Evolutionary conservation across 2,329 filamentous ascomycete genomes (phyloP).

Genomic region (Ophiostoma triangulosporum): DNA sequence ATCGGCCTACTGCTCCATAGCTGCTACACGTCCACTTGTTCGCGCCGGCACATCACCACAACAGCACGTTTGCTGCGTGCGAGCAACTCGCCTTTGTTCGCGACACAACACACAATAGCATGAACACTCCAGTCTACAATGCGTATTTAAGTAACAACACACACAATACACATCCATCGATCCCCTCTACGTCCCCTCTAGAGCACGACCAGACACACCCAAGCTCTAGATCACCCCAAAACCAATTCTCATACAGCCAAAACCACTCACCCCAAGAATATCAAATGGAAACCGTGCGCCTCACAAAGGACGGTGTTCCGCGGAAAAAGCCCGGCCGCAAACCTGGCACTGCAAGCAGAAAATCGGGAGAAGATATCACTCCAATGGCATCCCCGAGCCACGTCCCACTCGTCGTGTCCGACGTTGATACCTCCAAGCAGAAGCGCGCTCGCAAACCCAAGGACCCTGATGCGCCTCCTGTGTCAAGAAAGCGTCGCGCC

Average conservation of each 20-base stretch:
- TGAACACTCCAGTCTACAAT: conserved; percentile 14
- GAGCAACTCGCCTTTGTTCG: background rate
- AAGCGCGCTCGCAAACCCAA: conserved; percentile 43
- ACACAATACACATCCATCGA: conserved; percentile 37
- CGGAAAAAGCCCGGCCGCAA: conserved; percentile 54
- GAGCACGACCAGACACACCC: conserved; percentile 25
- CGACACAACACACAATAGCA: background rate
- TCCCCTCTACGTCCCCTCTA: conserved; percentile 34
- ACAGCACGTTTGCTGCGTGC: background rate
- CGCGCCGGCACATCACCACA: background rate
- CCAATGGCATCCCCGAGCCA: conserved; percentile 20
- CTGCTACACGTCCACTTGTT: background rate
- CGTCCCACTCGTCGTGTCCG: conserved; percentile 22
- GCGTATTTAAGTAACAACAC: conserved; percentile 18
- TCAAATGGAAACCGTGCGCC: conserved; percentile 28
- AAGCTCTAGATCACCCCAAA: conserved; percentile 16
- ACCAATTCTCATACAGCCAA: background rate
- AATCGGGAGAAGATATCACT: conserved; percentile 11
- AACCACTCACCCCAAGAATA: background rate
- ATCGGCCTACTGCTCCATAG: background rate
- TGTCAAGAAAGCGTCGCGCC: conserved; percentile 39
- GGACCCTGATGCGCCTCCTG: conserved; percentile 43
- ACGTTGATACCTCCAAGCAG: conserved; percentile 28
- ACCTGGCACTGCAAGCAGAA: conserved; percentile 34
- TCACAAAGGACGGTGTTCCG: conserved; percentile 44